phyloP scores from a whole-genome alignment of 116 monocot genomes.

The Papilionanthe hybrid region DNA sequence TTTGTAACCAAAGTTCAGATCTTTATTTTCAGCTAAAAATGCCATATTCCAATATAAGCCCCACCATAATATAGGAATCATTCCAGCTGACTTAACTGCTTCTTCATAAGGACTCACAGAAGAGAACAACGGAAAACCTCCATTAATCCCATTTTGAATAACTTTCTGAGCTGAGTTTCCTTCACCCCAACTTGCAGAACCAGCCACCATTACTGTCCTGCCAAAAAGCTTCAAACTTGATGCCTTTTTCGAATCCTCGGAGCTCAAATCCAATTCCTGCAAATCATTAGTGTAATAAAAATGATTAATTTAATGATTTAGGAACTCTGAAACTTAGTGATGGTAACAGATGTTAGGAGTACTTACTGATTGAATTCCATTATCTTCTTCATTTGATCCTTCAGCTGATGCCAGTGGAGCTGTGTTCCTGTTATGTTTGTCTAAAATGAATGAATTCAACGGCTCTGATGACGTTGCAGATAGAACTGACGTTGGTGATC shows the following conservation, averaged over 20 bases:
- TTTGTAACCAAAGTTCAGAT: no score
- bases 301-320: no score
- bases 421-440: no score
- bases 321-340: no score
- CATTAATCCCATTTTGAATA: background rate
- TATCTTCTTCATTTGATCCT: no score
- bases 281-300: no score
- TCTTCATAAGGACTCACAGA: conserved; percentile 10
- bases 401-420: no score
- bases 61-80: conserved; percentile 2
- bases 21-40: background rate
- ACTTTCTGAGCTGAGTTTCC: background rate
- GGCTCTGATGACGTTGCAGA: no score
- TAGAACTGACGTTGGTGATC: no score
- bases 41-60: background rate
- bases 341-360: no score
- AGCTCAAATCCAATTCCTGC: conserved; percentile 20
- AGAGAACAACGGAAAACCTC: conserved; percentile 22
- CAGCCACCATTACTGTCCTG: conserved; percentile 2
- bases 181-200: background rate
- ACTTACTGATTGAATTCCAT: no score
- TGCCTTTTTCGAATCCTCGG: background rate
- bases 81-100: background rate
- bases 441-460: no score
- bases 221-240: conserved; percentile 15